Conservation (phyloP, 2,329 filamentous ascomycete genomes). For the Pyrenochaeta sp. region DNA sequence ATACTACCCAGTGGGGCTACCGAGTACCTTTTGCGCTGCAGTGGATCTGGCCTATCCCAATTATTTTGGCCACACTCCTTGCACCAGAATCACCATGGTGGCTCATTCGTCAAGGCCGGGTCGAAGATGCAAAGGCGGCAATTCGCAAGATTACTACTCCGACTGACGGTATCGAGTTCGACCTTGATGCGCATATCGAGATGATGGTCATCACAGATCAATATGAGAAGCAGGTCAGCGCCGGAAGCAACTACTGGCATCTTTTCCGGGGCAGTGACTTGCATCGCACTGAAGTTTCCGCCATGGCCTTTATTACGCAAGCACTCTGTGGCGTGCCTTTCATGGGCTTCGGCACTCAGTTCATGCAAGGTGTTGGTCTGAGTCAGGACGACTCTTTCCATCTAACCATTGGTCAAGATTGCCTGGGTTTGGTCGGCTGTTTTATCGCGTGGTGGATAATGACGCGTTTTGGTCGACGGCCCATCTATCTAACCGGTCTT, state of each 20-base stretch:
- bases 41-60: conserved; percentile 76
- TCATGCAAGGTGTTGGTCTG: conserved; percentile 29
- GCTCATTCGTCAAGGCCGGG: conserved; percentile 61
- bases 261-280: conserved; percentile 81
- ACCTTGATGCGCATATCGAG: conserved; percentile 66
- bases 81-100: conserved; percentile 67
- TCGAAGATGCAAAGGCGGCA: conserved; percentile 70
- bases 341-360: conserved; percentile 37
- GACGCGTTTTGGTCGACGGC: conserved; percentile 76
- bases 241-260: conserved; percentile 76
- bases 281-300: conserved; percentile 77
- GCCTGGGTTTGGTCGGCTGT: conserved; percentile 58
- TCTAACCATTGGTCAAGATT: conserved; percentile 33
- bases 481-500: conserved; percentile 74
- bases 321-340: conserved; percentile 40
- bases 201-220: conserved; percentile 91
- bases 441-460: conserved; percentile 82
- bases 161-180: conserved; percentile 49
- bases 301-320: conserved; percentile 56
- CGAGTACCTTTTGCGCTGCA: conserved; percentile 71
- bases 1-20: conserved; percentile 71
- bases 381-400: conserved; percentile 34
- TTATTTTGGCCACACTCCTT: conserved; percentile 70
- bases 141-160: conserved; percentile 69
- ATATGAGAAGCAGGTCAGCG: conserved; percentile 72